Base-by-base conservation (phyloP, 2,329 filamentous ascomycete genomes). In the Aspergillus amoenus region DNA sequence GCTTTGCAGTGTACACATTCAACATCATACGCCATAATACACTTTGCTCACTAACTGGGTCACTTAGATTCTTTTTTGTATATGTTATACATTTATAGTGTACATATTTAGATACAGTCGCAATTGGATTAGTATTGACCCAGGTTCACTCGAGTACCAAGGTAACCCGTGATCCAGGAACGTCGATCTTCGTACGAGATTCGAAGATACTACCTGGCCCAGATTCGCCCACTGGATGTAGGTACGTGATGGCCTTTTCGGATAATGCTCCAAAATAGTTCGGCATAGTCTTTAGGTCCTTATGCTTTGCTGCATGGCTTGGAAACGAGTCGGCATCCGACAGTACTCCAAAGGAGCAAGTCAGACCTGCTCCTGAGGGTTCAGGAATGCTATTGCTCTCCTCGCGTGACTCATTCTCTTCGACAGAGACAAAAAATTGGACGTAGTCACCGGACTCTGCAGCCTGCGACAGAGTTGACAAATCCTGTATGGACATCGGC, bases 381-480 rank as follows among this genome's bases (percentile, higher is more conserved):
- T 46, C 43, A 7, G 37, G 12, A 22, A 49, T 22, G 7, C 27
- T 37, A 21, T 53, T 37, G 17, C 21, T 40, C 3, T 44, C 27
- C 15, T 56, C 12, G 17, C 12, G 46, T 4, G 27, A 5, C 17
- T 51, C 22, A 11, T 54, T 50, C 37, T 68, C 60, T 30, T 69
- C 66, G n/a, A 69, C 60, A 15, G 72, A 69, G 30, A 74, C 73
- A 55, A 76, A 76, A 50, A 78, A 78, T 52, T 78, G 73, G 39
- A 78, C 66, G 37, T 71, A 71, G 60, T 78, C 73, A 5, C 74
- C 74, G 22, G 66, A 53, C 37, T 65, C 65, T 49, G 73, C 73
- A 18, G 71, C 67, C 61, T 77, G 74, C 21, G 73, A 74, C n/a
- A 78, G 63, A 6, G 68, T 64, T 7, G 74, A 72, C 5, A 76